Evolutionary conservation across 345 rosid genomes (phyloP).

Genomic region (Hibiscus syriacus): DNA sequence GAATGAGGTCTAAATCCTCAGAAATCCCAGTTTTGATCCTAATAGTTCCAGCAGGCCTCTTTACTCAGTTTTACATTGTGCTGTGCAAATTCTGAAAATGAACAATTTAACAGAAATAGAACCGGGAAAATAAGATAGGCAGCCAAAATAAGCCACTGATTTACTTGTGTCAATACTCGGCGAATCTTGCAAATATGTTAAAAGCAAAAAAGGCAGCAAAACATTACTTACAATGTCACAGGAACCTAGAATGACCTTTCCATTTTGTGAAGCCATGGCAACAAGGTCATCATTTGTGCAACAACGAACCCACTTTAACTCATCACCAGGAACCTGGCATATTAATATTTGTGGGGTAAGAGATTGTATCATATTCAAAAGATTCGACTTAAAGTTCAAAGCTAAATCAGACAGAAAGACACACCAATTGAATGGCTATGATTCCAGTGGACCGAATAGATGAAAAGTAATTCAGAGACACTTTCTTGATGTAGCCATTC

Average conservation of each 20-base stretch:
- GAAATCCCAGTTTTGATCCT: neutral
- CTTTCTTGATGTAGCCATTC: slow-evolving; percentile 96
- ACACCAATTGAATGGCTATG: slow-evolving; percentile 91
- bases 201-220: neutral
- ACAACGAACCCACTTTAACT: slow-evolving; percentile 86
- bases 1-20: neutral
- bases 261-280: slow-evolving; percentile 95
- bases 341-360: slow-evolving; percentile 10
- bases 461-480: slow-evolving; percentile 68
- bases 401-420: slow-evolving; percentile 18
- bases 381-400: neutral
- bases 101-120: neutral
- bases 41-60: neutral
- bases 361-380: neutral
- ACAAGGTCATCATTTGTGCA: slow-evolving; percentile 84
- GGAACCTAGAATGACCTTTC: slow-evolving; percentile 80
- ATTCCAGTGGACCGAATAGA: slow-evolving; percentile 94
- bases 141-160: neutral
- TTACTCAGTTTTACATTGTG: neutral
- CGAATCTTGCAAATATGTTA: neutral
- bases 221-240: slow-evolving; percentile 57
- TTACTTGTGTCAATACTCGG: neutral
- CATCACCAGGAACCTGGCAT: slow-evolving; percentile 84
- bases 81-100: neutral
- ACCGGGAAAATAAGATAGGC: neutral